Evolutionary conservation across 129 eudicot species (phyloP).

Genomic region (Gnaphalium uliginosum): DNA sequence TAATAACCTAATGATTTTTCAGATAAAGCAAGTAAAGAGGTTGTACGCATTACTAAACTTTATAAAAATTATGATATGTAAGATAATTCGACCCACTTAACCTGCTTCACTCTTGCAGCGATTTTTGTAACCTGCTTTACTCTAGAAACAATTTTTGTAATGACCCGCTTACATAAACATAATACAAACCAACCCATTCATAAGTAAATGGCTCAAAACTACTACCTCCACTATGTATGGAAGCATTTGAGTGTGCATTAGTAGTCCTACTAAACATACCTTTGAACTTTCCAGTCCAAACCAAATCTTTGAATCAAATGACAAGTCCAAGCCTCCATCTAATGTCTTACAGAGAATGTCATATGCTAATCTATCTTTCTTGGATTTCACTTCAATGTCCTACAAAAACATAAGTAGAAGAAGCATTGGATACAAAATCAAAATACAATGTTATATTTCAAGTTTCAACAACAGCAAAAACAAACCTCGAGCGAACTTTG

Average conservation of each 20-base stretch:
- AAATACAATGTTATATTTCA: neutral
- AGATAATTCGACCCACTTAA: neutral
- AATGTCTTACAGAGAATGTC: slow-evolving; percentile 63
- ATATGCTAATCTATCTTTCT: slow-evolving; percentile 49
- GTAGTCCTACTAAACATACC: slow-evolving; percentile 41
- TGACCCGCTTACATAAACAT: neutral
- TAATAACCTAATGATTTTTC: neutral
- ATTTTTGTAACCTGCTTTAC: neutral
- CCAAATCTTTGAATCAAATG: slow-evolving; percentile 67
- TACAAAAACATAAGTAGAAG: slow-evolving; percentile 22
- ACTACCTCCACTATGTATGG: neutral
- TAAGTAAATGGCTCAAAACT: neutral
- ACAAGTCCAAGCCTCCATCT: slow-evolving; percentile 53
- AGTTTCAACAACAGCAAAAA: slow-evolving; percentile 1
- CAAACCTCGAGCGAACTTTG: slow-evolving; percentile 58
- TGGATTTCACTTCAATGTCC: slow-evolving; percentile 51
- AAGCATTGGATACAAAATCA: neutral
- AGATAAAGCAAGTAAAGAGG: neutral
- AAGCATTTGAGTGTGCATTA: neutral
- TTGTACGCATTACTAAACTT: neutral
- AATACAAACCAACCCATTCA: neutral
- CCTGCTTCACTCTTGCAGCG: neutral
- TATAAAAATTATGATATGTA: neutral
- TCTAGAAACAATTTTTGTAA: neutral
- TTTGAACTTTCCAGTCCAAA: slow-evolving; percentile 87